These are phyloP conservation scores for Dactylis glomerata DNA, from an alignment of 176 grass and related monocot species.

Conservation along the genomic window DNA sequence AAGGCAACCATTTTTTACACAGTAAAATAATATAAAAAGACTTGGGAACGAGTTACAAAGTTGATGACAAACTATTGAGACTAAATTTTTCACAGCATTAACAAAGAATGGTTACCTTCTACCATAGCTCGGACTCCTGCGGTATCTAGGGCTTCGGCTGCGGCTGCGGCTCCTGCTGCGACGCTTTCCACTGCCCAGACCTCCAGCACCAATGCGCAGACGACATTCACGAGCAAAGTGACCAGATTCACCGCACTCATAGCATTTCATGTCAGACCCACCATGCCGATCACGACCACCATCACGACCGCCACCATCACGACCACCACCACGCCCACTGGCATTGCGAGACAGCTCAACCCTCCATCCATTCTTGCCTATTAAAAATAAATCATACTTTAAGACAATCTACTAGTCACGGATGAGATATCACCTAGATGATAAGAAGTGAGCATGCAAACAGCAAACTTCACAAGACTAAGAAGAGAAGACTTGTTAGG, in stretches of 20 bases:
- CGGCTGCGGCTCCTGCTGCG: slow-evolving; percentile 70
- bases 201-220: slow-evolving; percentile 75
- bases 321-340: slow-evolving; percentile 50
- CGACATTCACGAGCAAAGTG: slow-evolving; percentile 97
- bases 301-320: slow-evolving; percentile 62
- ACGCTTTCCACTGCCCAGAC: slow-evolving; percentile 81
- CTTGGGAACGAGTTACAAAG: background rate
- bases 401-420: background rate
- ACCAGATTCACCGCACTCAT: slow-evolving; percentile 92
- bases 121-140: slow-evolving; percentile 89
- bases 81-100: background rate
- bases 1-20: background rate
- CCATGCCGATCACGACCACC: slow-evolving; percentile 64
- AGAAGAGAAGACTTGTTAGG: background rate
- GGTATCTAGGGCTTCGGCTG: slow-evolving; percentile 76
- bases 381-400: slow-evolving; percentile 16
- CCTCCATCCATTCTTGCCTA: slow-evolving; percentile 97
- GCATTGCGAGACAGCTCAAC: slow-evolving; percentile 77
- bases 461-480: background rate
- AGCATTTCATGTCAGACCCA: slow-evolving; percentile 86
- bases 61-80: background rate
- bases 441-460: background rate
- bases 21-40: background rate
- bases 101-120: slow-evolving; percentile 54
- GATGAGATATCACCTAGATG: background rate